These are phyloP conservation scores for Verticillium klebahnii DNA, from an alignment of 2,329 filamentous ascomycete species.

Conservation along the genomic window DNA sequence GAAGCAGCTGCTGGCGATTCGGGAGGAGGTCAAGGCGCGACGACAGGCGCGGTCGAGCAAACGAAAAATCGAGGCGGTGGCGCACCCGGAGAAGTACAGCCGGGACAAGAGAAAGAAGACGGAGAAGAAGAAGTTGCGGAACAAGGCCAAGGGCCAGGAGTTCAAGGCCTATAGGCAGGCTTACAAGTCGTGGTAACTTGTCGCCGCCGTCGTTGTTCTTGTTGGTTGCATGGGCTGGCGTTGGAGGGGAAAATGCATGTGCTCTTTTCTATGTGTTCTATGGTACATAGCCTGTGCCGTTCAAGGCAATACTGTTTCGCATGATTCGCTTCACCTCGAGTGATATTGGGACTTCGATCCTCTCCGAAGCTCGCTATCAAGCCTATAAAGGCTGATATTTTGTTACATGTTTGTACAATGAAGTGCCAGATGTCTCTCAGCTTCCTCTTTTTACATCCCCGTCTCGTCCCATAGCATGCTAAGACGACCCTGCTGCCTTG, in stretches of 20 bases:
- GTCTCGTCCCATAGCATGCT: not conserved
- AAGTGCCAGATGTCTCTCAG: not conserved
- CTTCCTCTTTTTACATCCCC: not conserved
- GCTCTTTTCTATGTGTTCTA: not conserved
- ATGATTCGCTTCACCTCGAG: not conserved
- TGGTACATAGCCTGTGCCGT: not conserved
- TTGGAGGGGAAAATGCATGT: conserved; percentile 3
- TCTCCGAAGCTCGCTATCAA: not conserved
- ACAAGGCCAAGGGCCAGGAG: conserved; percentile 72
- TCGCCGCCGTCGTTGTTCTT: not conserved
- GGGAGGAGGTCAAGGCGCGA: conserved; percentile 65
- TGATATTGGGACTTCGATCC: conserved; percentile 5
- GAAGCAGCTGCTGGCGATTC: conserved; percentile 65
- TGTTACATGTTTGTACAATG: not conserved
- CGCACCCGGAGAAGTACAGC: conserved; percentile 73
- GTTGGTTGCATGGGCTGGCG: conserved; percentile 10
- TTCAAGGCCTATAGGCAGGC: conserved; percentile 68
- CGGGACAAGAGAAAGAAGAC: conserved; percentile 77
- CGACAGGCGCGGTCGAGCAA: conserved; percentile 75
- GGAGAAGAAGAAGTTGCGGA: conserved; percentile 77
- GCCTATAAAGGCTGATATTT: not conserved
- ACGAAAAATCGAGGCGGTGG: conserved; percentile 83
- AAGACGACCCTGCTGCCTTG: not conserved
- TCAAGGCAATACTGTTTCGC: not conserved
- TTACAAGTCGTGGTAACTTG: conserved; percentile 47